Base-by-base conservation (phyloP, 2,329 filamentous ascomycete genomes). In the Emmonsiellopsis sp. region DNA sequence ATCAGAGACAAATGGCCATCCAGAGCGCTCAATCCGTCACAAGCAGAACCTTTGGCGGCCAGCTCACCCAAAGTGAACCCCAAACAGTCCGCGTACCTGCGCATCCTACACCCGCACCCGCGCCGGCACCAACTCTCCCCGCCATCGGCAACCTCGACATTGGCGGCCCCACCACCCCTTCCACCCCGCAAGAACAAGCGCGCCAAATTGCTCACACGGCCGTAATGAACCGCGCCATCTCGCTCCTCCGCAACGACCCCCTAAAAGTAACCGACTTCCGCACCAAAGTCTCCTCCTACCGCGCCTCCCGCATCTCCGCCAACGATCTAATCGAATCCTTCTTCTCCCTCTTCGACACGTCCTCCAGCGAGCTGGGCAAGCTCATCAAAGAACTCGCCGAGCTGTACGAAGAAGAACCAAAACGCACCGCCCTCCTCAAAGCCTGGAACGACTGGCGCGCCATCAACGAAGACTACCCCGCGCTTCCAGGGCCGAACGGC, bases 381-480 rank as follows among this genome's bases (percentile, higher is more conserved):
- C 78, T 98, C 0, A 81, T 97, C 57, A 87, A 92, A 56, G 93
- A 98, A 66, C 80, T 96, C 2, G 87, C 92, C 5, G 92, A 97
- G 51, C 82, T 98, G 9, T 97, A 93, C 62, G 92, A 98, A 61
- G 86, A 94, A 60, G 79, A 85, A 49, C 66, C 69, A 14, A 95
- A 95, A 66, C 83, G 83, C 1, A 84, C 86, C 51, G 77, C 75
- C 0, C 74, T 98, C 2, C 80, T 90, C 31, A 86, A 86, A 62
- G 88, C 91, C 1, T 96, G 92, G 90, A 88, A 89, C 61, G 88
- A 95, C 70, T 96, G 92, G 88, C 88, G 88, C 46, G 90, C 90
- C 39, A 93, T 95, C 71, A 94, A 95, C 60, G 91, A 96, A 69
- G 91, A 96, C 67, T 97, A 96, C 61, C 92, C 92, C 0, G 88